Evolutionary conservation across 1,284 basidiomycete genomes (phyloP), one percentile per base, ranked within the genome.

Genomic region (Cutaneotrichosporon mucoides): DNA sequence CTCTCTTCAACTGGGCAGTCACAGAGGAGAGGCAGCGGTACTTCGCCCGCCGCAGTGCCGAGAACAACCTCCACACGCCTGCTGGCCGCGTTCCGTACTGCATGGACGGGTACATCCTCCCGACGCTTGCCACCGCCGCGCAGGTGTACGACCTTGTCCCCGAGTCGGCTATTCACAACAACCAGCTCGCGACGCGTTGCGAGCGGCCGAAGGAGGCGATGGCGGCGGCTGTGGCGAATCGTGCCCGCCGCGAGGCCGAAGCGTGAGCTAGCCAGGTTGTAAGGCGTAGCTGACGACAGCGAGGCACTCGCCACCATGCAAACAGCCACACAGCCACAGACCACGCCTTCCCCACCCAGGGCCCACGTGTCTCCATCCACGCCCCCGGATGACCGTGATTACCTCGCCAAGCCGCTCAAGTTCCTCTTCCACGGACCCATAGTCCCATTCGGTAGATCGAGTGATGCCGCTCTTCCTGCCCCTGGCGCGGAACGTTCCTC

Each of bases 71-170:
- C 11, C 54, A 49, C 43, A 47, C 38, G 3, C 37, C 38, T 7
- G 9, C 10, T 5, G 49, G 45, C 45, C 41, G 3, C 33, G 6
- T 38, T 11, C 54, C 40, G 10, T 9, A 6, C 3, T 12, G 12
- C 45, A 8, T 40, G 5, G 43, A 34, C 37, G 43, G 41, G 7
- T 36, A 36, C 10, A 6, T 57, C 5, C 37, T 57, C 16, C 55
- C 60, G 9, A 3, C 8, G 16, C 51, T 50, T 37, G 60, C 55
- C 2, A 11, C 43, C 8, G 36, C 5, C 11, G 46, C 13, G 8
- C 55, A 57, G 53, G 15, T 61, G 43, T 61, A 57, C 36, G 60
- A 61, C 48, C 56, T 61, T 15, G 49, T 61, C 8, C 60, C 60
- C 5, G 9, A 16, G 1, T 3, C 44, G 2, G 59, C 59, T 1